These are phyloP conservation scores for Aspergillus tubingensis DNA, from an alignment of 2,329 filamentous ascomycete species.

Conservation along the genomic window DNA sequence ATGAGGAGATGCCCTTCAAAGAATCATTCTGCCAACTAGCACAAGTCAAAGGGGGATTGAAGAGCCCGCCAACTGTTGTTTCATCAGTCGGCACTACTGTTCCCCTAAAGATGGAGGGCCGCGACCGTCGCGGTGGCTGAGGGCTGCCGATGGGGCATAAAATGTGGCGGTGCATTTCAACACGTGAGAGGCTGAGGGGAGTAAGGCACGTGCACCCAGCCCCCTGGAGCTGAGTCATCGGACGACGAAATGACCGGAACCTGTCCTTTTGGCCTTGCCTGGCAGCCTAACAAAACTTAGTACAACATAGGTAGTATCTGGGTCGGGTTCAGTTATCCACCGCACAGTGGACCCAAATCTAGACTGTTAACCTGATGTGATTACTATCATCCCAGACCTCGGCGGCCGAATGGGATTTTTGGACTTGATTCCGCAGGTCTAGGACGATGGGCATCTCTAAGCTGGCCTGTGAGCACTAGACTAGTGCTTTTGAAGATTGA, in stretches of 20 bases:
- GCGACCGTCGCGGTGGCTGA: constrained; percentile 19
- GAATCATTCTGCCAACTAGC: neutral
- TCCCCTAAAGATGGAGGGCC: constrained; percentile 15
- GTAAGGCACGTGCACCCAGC: neutral
- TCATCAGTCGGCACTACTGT: neutral
- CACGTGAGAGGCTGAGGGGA: constrained; percentile 7
- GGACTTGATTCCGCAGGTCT: neutral
- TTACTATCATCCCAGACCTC: neutral
- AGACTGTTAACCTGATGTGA: neutral
- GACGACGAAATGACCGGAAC: no score
- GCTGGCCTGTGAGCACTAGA: neutral
- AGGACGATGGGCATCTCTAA: neutral
- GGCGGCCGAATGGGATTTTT: neutral
- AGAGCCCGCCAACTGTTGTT: constrained; percentile 1
- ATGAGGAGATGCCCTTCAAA: neutral
- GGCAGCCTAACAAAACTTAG: neutral
- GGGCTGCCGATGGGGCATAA: neutral
- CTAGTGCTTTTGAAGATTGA: no score
- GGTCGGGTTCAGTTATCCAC: neutral
- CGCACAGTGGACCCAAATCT: constrained; percentile 1
- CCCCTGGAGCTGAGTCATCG: neutral
- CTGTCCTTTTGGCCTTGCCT: neutral
- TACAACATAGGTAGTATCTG: neutral
- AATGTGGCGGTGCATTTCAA: constrained; percentile 1
- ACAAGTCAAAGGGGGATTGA: neutral